Percentiles rank a stretch among this genome's conserved stretches.
Evolutionary conservation across 2,329 filamentous ascomycete genomes (phyloP).

Genomic region (Xylariaceae sp.): DNA sequence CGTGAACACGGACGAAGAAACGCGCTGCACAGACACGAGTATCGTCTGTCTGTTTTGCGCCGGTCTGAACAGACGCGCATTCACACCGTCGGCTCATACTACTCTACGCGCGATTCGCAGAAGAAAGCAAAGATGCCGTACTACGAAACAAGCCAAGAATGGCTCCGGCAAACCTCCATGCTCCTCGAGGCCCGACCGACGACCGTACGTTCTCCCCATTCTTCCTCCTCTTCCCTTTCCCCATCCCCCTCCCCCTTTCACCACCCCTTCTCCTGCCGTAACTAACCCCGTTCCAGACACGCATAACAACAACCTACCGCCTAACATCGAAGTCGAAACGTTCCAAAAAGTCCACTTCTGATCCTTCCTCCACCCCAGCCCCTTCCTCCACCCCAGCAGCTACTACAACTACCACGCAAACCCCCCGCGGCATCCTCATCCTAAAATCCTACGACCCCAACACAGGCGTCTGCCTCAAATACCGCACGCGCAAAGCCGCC

Average conservation of each 20-base stretch:
- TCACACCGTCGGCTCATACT: not conserved
- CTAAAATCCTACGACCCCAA: constrained; percentile 86
- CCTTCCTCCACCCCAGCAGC: constrained; percentile 9
- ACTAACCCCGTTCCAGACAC: constrained; percentile 53
- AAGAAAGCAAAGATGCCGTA: constrained; percentile 61
- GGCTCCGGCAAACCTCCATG: constrained; percentile 80
- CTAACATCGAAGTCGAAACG: constrained; percentile 44
- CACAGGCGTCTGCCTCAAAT: constrained; percentile 80
- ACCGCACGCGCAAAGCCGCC: constrained; percentile 82
- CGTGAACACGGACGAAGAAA: not conserved
- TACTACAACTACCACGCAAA: constrained; percentile 13
- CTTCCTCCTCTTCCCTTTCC: no score
- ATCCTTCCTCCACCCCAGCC: no score
- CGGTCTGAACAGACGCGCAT: not conserved
- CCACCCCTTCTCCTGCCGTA: constrained; percentile 1
- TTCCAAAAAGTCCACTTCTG: constrained; percentile 16
- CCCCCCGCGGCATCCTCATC: constrained; percentile 63
- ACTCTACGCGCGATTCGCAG: not conserved
- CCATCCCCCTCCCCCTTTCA: not conserved
- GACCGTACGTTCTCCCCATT: constrained; percentile 55
- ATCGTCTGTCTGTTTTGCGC: not conserved
- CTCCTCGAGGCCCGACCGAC: constrained; percentile 81
- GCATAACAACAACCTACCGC: constrained; percentile 89
- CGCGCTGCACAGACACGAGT: no score
- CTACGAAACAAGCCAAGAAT: constrained; percentile 78